Percentiles rank a stretch among this genome's conserved stretches.
phyloP scores from a whole-genome alignment of 2,329 filamentous ascomycete genomes.

The Fusarium praegraminearum region DNA sequence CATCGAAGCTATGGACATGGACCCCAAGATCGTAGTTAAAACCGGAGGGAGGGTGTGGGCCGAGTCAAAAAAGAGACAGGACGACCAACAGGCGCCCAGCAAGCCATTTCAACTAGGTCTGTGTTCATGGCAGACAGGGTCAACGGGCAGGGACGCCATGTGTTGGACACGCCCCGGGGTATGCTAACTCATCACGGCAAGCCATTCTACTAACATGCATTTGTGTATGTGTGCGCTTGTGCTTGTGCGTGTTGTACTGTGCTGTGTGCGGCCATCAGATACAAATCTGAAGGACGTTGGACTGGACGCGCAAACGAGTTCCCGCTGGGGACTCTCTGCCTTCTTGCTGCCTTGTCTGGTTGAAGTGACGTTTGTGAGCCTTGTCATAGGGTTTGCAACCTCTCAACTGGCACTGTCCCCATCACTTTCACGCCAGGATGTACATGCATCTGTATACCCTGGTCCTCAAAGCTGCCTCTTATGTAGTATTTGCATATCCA shows the following conservation, averaged over 20 bases:
- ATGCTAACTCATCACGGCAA: conserved; percentile 25
- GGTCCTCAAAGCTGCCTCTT: conserved; percentile 22
- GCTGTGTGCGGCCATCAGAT: conserved; percentile 38
- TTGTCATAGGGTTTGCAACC: conserved; percentile 12
- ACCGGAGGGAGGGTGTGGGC: conserved; percentile 38
- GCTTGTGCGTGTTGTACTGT: conserved; percentile 34
- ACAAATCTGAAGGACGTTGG: conserved; percentile 27
- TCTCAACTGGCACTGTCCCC: conserved; percentile 20
- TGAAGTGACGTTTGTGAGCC: conserved; percentile 22
- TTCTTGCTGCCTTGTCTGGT: conserved; percentile 23
- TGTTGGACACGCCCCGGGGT: conserved; percentile 36
- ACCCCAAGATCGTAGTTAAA: conserved; percentile 31
- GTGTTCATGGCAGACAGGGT: conserved; percentile 37
- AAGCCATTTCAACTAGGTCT: conserved; percentile 33
- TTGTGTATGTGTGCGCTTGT: conserved; percentile 44
- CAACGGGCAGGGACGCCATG: conserved; percentile 34
- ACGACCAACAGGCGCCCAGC: conserved; percentile 26
- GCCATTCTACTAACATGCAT: conserved; percentile 37
- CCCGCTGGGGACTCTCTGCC: conserved; percentile 9
- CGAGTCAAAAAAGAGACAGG: conserved; percentile 25
- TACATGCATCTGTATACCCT: conserved; percentile 31
- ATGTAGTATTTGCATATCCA: conserved; percentile 26
- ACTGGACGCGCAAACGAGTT: conserved; percentile 37
- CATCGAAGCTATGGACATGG: conserved; percentile 37
- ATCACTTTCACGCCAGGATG: conserved; percentile 23